A percentile compares a stretch with the other conserved stretches of the same genome.
Conservation (phyloP, 495 filamentous ascomycete genomes). For the Venustampulla echinocandica region DNA sequence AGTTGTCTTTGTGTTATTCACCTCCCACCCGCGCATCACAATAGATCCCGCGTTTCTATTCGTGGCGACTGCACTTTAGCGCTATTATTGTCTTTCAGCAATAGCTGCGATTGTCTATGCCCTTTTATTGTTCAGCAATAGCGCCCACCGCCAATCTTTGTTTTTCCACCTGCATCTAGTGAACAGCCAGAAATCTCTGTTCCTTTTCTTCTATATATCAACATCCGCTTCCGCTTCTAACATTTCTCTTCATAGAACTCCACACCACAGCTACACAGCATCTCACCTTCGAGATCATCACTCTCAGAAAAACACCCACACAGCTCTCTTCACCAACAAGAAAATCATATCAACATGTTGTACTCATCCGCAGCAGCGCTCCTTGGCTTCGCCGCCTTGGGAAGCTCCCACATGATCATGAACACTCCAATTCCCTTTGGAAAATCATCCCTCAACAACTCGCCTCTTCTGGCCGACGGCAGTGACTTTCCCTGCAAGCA, state of each 20-base stretch:
- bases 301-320: background rate
- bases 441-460: conserved; percentile 34
- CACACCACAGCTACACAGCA: too few species aligned
- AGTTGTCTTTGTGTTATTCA: background rate
- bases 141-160: too few species aligned
- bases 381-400: conserved; percentile 37
- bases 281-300: too few species aligned
- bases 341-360: conserved; percentile 19
- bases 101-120: too few species aligned
- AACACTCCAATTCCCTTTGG: conserved; percentile 57
- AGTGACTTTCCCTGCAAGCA: conserved; percentile 75
- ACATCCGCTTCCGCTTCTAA: too few species aligned
- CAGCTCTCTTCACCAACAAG: conserved; percentile 17
- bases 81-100: too few species aligned
- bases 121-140: too few species aligned
- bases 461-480: conserved; percentile 51
- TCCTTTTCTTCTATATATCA: too few species aligned
- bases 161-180: too few species aligned
- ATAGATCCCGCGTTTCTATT: background rate
- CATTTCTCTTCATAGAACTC: too few species aligned
- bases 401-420: conserved; percentile 66
- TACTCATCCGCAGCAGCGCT: conserved; percentile 6
- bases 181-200: too few species aligned
- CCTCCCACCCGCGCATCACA: background rate
- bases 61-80: background rate